Conservation (phyloP, 192 early-diverging fungal genomes). For the Spizellomyces punctatus region DNA sequence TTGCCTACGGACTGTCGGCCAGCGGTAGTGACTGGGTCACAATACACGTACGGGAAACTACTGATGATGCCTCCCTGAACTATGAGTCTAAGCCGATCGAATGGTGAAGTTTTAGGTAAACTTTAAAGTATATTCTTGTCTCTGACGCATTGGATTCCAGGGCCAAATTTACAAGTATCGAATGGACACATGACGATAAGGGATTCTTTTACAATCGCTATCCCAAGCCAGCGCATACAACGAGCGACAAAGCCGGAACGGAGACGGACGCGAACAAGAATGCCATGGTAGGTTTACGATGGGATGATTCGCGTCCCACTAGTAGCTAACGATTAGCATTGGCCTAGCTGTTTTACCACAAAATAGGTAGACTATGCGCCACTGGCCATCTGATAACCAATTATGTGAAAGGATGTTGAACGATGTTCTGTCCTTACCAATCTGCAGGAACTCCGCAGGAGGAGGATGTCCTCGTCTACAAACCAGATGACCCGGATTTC, state of each 20-base stretch:
- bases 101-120: constrained; percentile 20
- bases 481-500: constrained; percentile 49
- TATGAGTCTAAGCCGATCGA: constrained; percentile 44
- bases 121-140: not conserved
- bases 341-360: constrained; percentile 51
- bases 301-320: not conserved
- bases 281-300: constrained; percentile 33
- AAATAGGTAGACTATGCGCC: constrained; percentile 28
- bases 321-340: not conserved
- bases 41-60: constrained; percentile 49
- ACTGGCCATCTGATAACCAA: not conserved
- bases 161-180: constrained; percentile 61
- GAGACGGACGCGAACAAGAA: constrained; percentile 58
- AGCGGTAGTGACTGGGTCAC: constrained; percentile 71
- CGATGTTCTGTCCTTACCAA: constrained; percentile 19
- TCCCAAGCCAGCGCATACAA: constrained; percentile 38
- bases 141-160: constrained; percentile 29
- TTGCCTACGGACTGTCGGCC: constrained; percentile 58
- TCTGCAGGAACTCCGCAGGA: constrained; percentile 57
- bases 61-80: constrained; percentile 37
- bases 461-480: constrained; percentile 61
- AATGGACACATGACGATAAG: constrained; percentile 69
- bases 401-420: not conserved
- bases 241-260: constrained; percentile 54
- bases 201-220: constrained; percentile 71